Conservation (phyloP, 2,329 filamentous ascomycete species). For the Rasamsonia emersonii region DNA sequence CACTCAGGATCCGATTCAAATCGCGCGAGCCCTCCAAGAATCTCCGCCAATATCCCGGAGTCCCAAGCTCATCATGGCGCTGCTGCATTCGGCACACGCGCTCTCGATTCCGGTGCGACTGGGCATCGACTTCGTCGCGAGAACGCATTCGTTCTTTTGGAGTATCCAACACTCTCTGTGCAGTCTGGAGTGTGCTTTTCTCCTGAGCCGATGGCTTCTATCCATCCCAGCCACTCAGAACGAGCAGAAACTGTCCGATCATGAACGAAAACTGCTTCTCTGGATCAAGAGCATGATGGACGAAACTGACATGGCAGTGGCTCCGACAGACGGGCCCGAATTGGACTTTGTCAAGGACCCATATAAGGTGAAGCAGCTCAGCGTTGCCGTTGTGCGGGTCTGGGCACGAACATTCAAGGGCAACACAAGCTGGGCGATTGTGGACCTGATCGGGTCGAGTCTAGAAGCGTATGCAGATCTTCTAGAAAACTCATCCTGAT, state of each 20-base stretch:
- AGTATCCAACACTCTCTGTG: slow-evolving; percentile 48
- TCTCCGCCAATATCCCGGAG: slow-evolving; percentile 36
- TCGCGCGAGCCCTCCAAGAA: slow-evolving; percentile 37
- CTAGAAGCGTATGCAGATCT: slow-evolving; percentile 40
- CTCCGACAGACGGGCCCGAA: slow-evolving; percentile 29
- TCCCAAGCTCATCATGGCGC: slow-evolving; percentile 40
- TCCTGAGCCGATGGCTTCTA: slow-evolving; percentile 39
- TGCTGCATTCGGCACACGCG: slow-evolving; percentile 47
- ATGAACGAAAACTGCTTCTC: slow-evolving; percentile 38
- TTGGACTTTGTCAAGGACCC: slow-evolving; percentile 35
- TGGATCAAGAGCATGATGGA: slow-evolving; percentile 44
- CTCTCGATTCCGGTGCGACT: slow-evolving; percentile 47
- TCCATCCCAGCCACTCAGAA: slow-evolving; percentile 35
- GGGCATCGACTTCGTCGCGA: slow-evolving; percentile 45
- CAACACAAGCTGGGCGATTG: slow-evolving; percentile 42
- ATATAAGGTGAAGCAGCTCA: slow-evolving; percentile 36
- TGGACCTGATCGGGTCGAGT: slow-evolving; percentile 38
- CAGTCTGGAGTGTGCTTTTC: slow-evolving; percentile 45
- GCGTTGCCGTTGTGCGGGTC: slow-evolving; percentile 40
- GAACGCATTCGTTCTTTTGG: slow-evolving; percentile 48
- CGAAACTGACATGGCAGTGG: slow-evolving; percentile 40
- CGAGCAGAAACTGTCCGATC: slow-evolving; percentile 37
- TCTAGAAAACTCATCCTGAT: slow-evolving; percentile 25
- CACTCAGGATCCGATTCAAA: slow-evolving; percentile 38
- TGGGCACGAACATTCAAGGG: slow-evolving; percentile 40